Base-by-base conservation (phyloP, 257 asterid species). In the Galeopsis tetrahit region DNA sequence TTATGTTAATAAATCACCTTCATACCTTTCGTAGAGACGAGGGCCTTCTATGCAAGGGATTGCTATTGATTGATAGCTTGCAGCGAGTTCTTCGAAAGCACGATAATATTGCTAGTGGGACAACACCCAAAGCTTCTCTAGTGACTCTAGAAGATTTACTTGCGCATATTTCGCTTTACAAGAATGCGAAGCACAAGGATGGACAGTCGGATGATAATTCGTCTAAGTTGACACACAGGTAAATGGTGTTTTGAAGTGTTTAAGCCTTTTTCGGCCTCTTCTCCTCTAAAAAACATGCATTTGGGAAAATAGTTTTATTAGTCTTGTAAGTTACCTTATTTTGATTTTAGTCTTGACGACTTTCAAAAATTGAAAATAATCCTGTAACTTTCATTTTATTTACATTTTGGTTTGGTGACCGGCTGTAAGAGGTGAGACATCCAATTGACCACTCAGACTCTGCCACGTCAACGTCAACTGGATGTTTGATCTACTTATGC, bases 151-250 rank as follows among this genome's bases (percentile, higher is more conserved):
- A 78, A 61, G 48, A 88, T 60, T 88, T 83, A 21, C 79, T 84
- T 74, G 86, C 86, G 4, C 90, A 94, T 70, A 83, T 91, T 70
- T 75, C 89, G 17, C 53, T 13, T 40, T 40, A 2, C 8, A 40
- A 40, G 91, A 89, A 85, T 82, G 86, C 85, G 76, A 85, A 84
- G 85, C 94, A 91, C 5, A 96, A 93, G 78, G 96, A 85, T 69
- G 96, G 88, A 32, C 97, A 89, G 79, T 48, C 88, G 2, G 98
- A 91, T 75, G 97, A 89, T 82, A 96, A 93, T 81, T 88, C 87
- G 77, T 76, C 86, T 68, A 86, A 75, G 72, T 77, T 85, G 82
- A 83, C 94, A 32, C 95, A 74, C 82, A 94, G 98, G 98, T 91
- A 14, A 11, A 62, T 48, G 0, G 8, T 55, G 61, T 7, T 6